Percentiles rank a stretch among this genome's conserved stretches.
These are phyloP conservation scores for Arthonia radiata DNA, from an alignment of 495 filamentous ascomycete genomes.

Conservation along the genomic window DNA sequence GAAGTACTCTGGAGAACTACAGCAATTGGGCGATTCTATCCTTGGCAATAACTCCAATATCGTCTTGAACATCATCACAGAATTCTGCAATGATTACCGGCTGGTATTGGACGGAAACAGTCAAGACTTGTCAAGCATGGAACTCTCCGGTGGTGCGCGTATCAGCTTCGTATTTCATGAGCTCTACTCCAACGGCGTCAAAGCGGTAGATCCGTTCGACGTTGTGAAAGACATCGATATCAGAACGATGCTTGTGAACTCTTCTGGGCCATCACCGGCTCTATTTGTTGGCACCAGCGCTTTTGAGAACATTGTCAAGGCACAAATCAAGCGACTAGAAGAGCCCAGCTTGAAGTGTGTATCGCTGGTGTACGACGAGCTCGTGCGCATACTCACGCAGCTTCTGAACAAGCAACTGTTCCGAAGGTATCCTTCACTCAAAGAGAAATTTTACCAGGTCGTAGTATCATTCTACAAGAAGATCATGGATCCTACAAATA, in stretches of 20 bases:
- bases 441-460: constrained; percentile 92
- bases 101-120: constrained; percentile 93
- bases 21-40: constrained; percentile 73
- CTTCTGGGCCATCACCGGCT: constrained; percentile 86
- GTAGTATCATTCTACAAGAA: constrained; percentile 95
- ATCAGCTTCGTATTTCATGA: constrained; percentile 99
- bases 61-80: constrained; percentile 92
- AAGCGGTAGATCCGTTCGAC: constrained; percentile 95
- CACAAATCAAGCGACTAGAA: constrained; percentile 90
- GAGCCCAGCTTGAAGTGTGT: constrained; percentile 95
- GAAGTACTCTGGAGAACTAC: constrained; percentile 70
- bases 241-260: constrained; percentile 90
- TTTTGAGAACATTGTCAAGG: constrained; percentile 95
- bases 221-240: constrained; percentile 95
- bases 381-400: constrained; percentile 83
- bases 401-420: constrained; percentile 74
- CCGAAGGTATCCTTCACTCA: constrained; percentile 72
- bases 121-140: constrained; percentile 75
- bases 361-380: constrained; percentile 87
- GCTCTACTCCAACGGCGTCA: constrained; percentile 91
- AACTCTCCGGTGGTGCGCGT: constrained; percentile 88
- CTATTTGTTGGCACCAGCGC: constrained; percentile 95
- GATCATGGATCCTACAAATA: constrained; percentile 90
- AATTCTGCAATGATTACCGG: constrained; percentile 93
- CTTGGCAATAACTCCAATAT: constrained; percentile 92